These are phyloP conservation scores for Mortierella sp. DNA, from an alignment of 371 early-diverging fungal genomes.

Conservation along the genomic window DNA sequence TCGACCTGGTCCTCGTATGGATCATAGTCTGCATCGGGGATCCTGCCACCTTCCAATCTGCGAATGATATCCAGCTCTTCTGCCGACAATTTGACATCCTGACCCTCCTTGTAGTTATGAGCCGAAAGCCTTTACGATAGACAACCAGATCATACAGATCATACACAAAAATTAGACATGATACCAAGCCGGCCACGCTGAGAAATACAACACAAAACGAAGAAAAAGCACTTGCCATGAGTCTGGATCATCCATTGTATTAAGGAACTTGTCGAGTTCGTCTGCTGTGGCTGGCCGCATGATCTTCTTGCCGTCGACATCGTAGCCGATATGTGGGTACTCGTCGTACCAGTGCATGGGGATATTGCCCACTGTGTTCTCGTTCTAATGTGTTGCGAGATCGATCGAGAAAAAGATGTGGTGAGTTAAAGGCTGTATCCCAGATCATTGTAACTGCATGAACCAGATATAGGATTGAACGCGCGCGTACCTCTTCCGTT, in stretches of 20 bases:
- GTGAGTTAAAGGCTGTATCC: not conserved
- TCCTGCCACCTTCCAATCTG: slow-evolving; percentile 81
- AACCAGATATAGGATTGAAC: not conserved
- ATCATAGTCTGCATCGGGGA: slow-evolving; percentile 86
- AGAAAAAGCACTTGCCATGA: slow-evolving; percentile 67
- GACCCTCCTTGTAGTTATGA: slow-evolving; percentile 81
- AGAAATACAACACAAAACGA: too few relatives aligned
- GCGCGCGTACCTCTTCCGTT: slow-evolving; percentile 81
- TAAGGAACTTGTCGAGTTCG: slow-evolving; percentile 93
- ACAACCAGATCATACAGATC: too few relatives aligned
- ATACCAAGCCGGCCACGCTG: too few relatives aligned
- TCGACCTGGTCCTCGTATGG: slow-evolving; percentile 92
- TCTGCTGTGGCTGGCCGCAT: slow-evolving; percentile 88
- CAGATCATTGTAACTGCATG: too few relatives aligned
- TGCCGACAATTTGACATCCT: slow-evolving; percentile 83
- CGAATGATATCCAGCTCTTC: slow-evolving; percentile 93
- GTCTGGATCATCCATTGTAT: slow-evolving; percentile 92
- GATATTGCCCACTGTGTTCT: slow-evolving; percentile 91
- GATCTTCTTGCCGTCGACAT: slow-evolving; percentile 91
- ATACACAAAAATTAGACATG: too few relatives aligned
- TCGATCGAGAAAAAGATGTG: not conserved
- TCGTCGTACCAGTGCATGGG: slow-evolving; percentile 98
- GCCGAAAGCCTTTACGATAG: slow-evolving; percentile 72
- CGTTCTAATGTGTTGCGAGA: slow-evolving; percentile 54
- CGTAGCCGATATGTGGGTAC: slow-evolving; percentile 96